Evolutionary conservation across 106 monocot species (phyloP).

Genomic region (Dioscorea alata): DNA sequence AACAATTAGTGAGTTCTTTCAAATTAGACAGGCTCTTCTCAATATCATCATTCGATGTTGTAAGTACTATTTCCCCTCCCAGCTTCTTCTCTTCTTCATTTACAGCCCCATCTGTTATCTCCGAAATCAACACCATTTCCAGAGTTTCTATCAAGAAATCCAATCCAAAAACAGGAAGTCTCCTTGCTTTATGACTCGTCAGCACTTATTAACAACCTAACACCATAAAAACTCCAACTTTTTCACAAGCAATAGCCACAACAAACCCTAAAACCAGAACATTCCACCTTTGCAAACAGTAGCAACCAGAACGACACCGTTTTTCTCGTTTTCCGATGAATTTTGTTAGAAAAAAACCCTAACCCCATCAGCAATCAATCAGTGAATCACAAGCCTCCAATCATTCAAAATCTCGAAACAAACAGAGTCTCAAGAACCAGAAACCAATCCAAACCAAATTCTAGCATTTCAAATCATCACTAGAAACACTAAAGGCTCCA

Average conservation of each 20-base stretch:
- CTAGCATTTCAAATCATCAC: too few relatives aligned
- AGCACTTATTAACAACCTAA: too few relatives aligned
- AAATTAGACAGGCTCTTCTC: background rate
- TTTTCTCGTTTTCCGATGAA: too few relatives aligned
- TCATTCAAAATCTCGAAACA: too few relatives aligned
- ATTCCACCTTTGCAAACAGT: background rate
- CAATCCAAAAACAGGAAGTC: background rate
- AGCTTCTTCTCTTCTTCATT: background rate
- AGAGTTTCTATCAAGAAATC: background rate
- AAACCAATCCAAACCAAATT: too few relatives aligned
- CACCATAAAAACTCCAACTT: background rate
- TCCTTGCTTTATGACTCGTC: too few relatives aligned
- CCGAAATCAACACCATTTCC: constrained; percentile 16
- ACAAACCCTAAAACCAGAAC: background rate
- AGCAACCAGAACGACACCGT: background rate
- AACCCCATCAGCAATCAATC: too few relatives aligned
- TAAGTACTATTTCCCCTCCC: background rate
- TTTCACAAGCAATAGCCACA: background rate
- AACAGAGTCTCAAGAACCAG: too few relatives aligned
- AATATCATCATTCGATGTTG: background rate
- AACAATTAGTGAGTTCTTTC: background rate
- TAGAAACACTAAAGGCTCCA: too few relatives aligned
- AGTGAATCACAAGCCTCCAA: too few relatives aligned
- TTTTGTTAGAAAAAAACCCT: too few relatives aligned
- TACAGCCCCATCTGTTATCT: background rate